Evolutionary conservation across 2,329 filamentous ascomycete species (phyloP), one percentile per base, ranked within the genome.

Genomic region (Dissoconium aciculare): DNA sequence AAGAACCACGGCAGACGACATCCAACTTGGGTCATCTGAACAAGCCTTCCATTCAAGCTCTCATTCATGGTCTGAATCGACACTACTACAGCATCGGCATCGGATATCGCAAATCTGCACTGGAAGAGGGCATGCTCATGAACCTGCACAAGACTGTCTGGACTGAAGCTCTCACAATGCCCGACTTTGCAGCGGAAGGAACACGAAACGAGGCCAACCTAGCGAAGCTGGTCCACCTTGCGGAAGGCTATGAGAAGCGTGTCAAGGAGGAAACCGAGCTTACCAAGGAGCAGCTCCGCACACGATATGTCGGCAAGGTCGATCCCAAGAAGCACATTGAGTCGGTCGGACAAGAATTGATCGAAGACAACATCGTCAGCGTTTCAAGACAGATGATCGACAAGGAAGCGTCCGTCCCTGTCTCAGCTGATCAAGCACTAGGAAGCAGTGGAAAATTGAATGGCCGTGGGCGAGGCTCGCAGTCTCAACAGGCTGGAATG

Each of bases 121-220:
- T 98, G 30, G 89, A 98, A 57, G 91, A 98, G 67, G 95, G 93
- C 60, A 98, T 98, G 89, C 61, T 98, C 50, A 98, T 98, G 91
- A 98, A 98, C 56, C 65, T 98, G 43, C 89, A 98, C 70, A 98
- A 98, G 68, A 89, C 95, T 46, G 85, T 94, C 26, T 98, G 89
- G 89, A 98, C 91, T 1, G 89, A 98, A 58, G 89, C 87, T 4
- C 60, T 98, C 42, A 74, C 93, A 55, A 95, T 98, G 84, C 81
- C 87, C 38, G 85, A 95, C 58, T 98, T 98, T 68, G 71, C 76
- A 42, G 64, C 72, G 34, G 87, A 95, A 54, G 82, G 76, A 33
- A 66, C 74, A 42, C 74, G 79, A 55, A 98, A 93, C 55, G 81
- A 85, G 54, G 85, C 92, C 33, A 72, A 78, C 40, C 69, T 98